Conservation (phyloP, 495 filamentous ascomycete species). For the Polyplosphaeria fusca region DNA sequence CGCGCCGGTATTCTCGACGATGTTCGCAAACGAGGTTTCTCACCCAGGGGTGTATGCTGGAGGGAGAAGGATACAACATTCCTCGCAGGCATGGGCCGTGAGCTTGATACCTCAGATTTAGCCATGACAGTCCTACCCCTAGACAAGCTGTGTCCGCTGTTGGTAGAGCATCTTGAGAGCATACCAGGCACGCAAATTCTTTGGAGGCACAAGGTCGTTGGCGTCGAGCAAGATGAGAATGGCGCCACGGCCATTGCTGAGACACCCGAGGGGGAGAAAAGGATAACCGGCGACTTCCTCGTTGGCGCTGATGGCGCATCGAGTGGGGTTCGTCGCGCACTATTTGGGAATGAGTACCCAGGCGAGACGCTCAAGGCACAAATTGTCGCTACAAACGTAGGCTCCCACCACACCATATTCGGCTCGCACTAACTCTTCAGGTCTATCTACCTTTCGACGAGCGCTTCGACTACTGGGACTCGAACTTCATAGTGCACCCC, state of each 20-base stretch:
- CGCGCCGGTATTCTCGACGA: slow-evolving; percentile 57
- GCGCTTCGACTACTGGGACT: slow-evolving; percentile 54
- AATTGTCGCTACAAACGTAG: slow-evolving; percentile 62
- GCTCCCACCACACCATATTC: neutral
- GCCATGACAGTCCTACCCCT: slow-evolving; percentile 51
- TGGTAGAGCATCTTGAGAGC: slow-evolving; percentile 48
- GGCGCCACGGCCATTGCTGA: slow-evolving; percentile 16
- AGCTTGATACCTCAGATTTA: slow-evolving; percentile 36
- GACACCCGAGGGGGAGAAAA: slow-evolving; percentile 38
- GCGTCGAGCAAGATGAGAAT: slow-evolving; percentile 32
- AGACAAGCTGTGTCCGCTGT: slow-evolving; percentile 46
- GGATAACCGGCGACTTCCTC: slow-evolving; percentile 56
- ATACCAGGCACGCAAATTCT: slow-evolving; percentile 51
- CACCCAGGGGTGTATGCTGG: slow-evolving; percentile 54
- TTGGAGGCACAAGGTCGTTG: slow-evolving; percentile 27
- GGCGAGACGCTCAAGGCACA: slow-evolving; percentile 58
- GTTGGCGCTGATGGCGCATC: slow-evolving; percentile 59
- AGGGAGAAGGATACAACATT: slow-evolving; percentile 46
- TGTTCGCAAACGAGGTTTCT: slow-evolving; percentile 49
- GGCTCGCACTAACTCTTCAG: slow-evolving; percentile 1
- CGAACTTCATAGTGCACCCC: slow-evolving; percentile 59
- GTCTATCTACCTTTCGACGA: slow-evolving; percentile 45
- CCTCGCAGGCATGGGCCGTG: slow-evolving; percentile 40
- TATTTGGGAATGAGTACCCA: slow-evolving; percentile 60
- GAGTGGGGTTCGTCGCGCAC: slow-evolving; percentile 50